A percentile compares a stretch with the other conserved stretches of the same genome.
Conservation (phyloP, 352 stramenopile species). For the Pseudoperonospora humuli region DNA sequence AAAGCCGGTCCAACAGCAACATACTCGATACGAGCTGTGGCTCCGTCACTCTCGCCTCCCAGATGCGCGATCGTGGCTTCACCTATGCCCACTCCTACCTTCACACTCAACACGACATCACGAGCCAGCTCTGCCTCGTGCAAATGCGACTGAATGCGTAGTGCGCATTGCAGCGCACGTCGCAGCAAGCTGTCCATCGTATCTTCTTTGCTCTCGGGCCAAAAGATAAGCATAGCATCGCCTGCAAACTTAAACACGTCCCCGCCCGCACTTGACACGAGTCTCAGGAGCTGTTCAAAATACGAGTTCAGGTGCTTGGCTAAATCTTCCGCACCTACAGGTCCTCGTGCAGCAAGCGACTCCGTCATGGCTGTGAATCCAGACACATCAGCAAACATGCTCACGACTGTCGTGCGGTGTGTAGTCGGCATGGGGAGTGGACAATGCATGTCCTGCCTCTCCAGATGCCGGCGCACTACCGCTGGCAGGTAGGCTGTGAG, state of each 20-base stretch:
- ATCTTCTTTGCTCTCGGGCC: slow-evolving; percentile 87
- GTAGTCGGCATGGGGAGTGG: slow-evolving; percentile 51
- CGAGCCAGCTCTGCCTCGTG: slow-evolving; percentile 78
- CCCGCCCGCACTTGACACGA: slow-evolving; percentile 71
- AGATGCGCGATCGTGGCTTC: slow-evolving; percentile 84
- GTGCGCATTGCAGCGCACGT: slow-evolving; percentile 82
- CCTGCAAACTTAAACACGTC: slow-evolving; percentile 94
- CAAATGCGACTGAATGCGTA: slow-evolving; percentile 87
- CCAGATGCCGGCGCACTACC: slow-evolving; percentile 67
- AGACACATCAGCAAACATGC: slow-evolving; percentile 91
- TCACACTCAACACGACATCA: slow-evolving; percentile 89
- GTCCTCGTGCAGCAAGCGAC: slow-evolving; percentile 76
- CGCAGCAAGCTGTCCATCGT: slow-evolving; percentile 75
- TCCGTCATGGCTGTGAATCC: slow-evolving; percentile 92
- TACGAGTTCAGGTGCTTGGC: slow-evolving; percentile 91
- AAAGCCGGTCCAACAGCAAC: slow-evolving; percentile 86
- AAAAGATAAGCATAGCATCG: slow-evolving; percentile 94
- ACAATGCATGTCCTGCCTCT: slow-evolving; percentile 40
- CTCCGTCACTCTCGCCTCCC: slow-evolving; percentile 79
- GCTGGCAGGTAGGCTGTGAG: slow-evolving; percentile 78
- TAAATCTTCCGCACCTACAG: slow-evolving; percentile 85
- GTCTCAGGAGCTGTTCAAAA: slow-evolving; percentile 80
- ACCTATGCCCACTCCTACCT: slow-evolving; percentile 90
- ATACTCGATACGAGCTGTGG: slow-evolving; percentile 85
- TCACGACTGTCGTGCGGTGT: slow-evolving; percentile 74